Base-by-base conservation (phyloP, 1,139 yeast genomes). In the Yamadazyma friedrichii region DNA sequence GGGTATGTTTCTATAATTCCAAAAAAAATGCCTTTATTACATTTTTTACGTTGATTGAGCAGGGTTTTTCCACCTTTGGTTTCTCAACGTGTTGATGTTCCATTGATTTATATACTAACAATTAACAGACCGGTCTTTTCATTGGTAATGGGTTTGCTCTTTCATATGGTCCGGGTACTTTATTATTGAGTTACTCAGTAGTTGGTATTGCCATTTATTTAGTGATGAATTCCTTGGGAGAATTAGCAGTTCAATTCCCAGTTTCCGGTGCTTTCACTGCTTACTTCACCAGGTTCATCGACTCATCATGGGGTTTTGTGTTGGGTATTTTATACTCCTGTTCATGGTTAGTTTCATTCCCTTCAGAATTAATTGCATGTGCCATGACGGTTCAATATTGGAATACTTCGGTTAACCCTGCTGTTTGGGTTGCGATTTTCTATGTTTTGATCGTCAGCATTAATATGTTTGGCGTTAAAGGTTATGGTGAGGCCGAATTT, bases 121-220 rank as follows among this genome's bases (percentile, higher is more conserved):
- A 6, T 20, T 20, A 20, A 20, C 24, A 20, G 24, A 65, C 80
- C 11, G 80, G 80, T 52, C 59, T 75, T 41, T 74, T 74, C 53
- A 85, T 88, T 10, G 84, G 88, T 42, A 77, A 84, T 45, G 95
- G 95, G 24, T 72, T 75, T 40, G 84, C 85, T 2, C 66, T 88
- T 47, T 66, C 73, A 43, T 69, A 65, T 15, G 93, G 93, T 33
- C 91, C 93, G 11, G 88, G 82, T 3, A 71, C 82, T 36, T 58
- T 81, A 34, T 65, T 82, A 26, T 75, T 82, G 43, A 82, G 78
- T 48, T 66, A 53, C 53, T 64, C 63, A 52, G 58, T 71, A 42
- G 71, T 70, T 26, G 76, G 76, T 25, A 58, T 61, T 39, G 55
- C 70, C 44, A 62, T 81, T 45, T 77, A 71, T 52, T 66, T 75